These are phyloP conservation scores for Penicillium verhagenii DNA, from an alignment of 495 filamentous ascomycete species.

Conservation along the genomic window DNA sequence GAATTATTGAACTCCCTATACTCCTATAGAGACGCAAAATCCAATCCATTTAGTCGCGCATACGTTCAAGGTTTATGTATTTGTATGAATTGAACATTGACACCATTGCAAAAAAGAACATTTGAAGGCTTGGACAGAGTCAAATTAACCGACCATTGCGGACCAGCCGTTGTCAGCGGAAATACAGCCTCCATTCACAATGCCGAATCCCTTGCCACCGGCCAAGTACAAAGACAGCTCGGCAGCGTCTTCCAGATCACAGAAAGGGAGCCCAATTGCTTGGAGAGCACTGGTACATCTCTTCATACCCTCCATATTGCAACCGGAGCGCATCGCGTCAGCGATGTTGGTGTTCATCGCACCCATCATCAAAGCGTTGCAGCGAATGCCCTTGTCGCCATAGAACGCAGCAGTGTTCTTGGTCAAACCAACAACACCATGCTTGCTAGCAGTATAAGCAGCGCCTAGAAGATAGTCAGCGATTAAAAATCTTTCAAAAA, in stretches of 20 bases:
- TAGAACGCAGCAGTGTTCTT: constrained; percentile 64
- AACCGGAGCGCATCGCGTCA: constrained; percentile 43
- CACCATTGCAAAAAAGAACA: not conserved
- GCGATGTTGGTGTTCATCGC: constrained; percentile 57
- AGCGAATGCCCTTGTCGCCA: constrained; percentile 54
- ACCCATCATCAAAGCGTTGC: constrained; percentile 55
- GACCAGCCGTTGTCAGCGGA: constrained; percentile 34
- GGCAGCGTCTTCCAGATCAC: constrained; percentile 41
- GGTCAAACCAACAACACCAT: constrained; percentile 53
- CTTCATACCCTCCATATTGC: constrained; percentile 46
- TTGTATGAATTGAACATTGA: too few relatives aligned
- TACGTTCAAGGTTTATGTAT: too few relatives aligned
- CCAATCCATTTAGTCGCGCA: too few relatives aligned
- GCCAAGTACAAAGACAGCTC: constrained; percentile 30
- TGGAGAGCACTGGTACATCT: constrained; percentile 30
- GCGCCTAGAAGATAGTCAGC: constrained; percentile 15
- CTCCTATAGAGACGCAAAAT: too few relatives aligned
- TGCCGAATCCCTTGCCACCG: constrained; percentile 24
- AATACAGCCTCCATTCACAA: constrained; percentile 36
- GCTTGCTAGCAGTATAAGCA: constrained; percentile 21
- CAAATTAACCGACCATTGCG: constrained; percentile 24
- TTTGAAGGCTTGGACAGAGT: too few relatives aligned
- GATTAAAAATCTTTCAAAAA: too few relatives aligned
- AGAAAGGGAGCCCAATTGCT: constrained; percentile 21
- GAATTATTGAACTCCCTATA: too few relatives aligned